phyloP scores from a whole-genome alignment of 345 rosid genomes.

The Toxicodendron radicans region DNA sequence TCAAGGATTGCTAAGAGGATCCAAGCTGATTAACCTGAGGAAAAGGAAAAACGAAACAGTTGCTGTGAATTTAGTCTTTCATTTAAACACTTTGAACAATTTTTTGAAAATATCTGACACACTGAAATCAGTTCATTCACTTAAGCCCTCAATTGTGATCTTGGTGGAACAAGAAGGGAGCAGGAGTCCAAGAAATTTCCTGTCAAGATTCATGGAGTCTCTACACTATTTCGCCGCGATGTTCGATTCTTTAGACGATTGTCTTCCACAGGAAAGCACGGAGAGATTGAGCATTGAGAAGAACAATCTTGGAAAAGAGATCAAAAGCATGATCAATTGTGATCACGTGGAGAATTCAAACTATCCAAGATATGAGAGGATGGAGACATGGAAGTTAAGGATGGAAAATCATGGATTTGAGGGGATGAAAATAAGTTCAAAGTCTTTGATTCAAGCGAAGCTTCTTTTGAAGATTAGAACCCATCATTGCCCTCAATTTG shows the following conservation, averaged over 20 bases:
- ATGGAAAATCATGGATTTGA: slow-evolving; percentile 62
- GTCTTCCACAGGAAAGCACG: slow-evolving; percentile 51
- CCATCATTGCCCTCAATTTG: slow-evolving; percentile 46
- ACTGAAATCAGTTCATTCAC: slow-evolving; percentile 35
- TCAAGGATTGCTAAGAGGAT: slow-evolving; percentile 45
- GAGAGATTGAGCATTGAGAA: slow-evolving; percentile 60
- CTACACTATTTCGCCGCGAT: slow-evolving; percentile 65
- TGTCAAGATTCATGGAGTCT: slow-evolving; percentile 66
- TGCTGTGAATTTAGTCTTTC: slow-evolving; percentile 54
- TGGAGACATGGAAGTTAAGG: slow-evolving; percentile 62
- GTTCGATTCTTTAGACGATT: slow-evolving; percentile 70
- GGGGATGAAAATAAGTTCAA: slow-evolving; percentile 54
- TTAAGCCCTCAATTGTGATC: slow-evolving; percentile 52
- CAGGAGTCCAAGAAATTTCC: slow-evolving; percentile 41
- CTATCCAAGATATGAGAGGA: slow-evolving; percentile 41
- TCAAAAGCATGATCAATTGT: slow-evolving; percentile 47
- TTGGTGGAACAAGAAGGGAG: slow-evolving; percentile 62
- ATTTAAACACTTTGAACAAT: slow-evolving; percentile 41
- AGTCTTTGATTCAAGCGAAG: slow-evolving; percentile 62
- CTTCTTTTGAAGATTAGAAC: slow-evolving; percentile 55
- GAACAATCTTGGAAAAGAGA: slow-evolving; percentile 61
- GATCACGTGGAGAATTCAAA: slow-evolving; percentile 21
- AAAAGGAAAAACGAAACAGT: slow-evolving; percentile 58
- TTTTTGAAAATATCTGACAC: slow-evolving; percentile 39
- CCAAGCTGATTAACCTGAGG: slow-evolving; percentile 33